Evolutionary conservation across 192 early-diverging fungal genomes (phyloP), one percentile per base, ranked within the genome.

Genomic region (Nowakowskiella sp.): DNA sequence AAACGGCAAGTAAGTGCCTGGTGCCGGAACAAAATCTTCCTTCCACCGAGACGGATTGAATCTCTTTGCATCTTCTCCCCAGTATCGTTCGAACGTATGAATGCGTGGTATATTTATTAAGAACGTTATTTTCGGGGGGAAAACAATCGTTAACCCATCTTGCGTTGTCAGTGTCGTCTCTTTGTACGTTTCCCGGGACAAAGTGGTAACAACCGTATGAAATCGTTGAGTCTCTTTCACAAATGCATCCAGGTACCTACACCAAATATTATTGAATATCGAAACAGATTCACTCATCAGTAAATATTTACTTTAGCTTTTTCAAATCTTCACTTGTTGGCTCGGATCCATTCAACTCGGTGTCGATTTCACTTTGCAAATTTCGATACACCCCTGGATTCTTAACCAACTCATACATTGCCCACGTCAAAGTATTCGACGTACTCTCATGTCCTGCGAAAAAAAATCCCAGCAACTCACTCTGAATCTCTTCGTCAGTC

Each of bases 31-130:
- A 13, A 44, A 62, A 5, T 44, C 49, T 3, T 55, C n/a, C n/a
- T n/a, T n/a, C 72, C 74, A 81, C 10, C 79, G 64, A 47, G 78
- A 78, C 0, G 80, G 80, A 0, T 64, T 57, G 47, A 79, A 82
- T 39, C 66, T 42, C 4, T 83, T 66, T 2, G 71, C 70, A 61
- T 80, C 70, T 16, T 51, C 49, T 4, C 72, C 72, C 72, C 77
- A 80, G 42, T 64, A 52, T 6, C 54, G 21, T 19, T 16, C 16
- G 30, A 64, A 51, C 28, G 47, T 9, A 34, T 76, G 73, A 22
- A 76, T 22, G 4, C 22, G 52, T 4, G 49, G 46, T 31, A 73
- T 39, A 43, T 64, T 24, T 16, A 66, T 42, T 22, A 58, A 23
- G 8, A 76, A 24, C 2, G 66, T 61, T 10, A 57, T 65, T 30